Evolutionary conservation across 2,329 filamentous ascomycete species (phyloP), one percentile per base, ranked within the genome.

Genomic region (Aciculosporium take): DNA sequence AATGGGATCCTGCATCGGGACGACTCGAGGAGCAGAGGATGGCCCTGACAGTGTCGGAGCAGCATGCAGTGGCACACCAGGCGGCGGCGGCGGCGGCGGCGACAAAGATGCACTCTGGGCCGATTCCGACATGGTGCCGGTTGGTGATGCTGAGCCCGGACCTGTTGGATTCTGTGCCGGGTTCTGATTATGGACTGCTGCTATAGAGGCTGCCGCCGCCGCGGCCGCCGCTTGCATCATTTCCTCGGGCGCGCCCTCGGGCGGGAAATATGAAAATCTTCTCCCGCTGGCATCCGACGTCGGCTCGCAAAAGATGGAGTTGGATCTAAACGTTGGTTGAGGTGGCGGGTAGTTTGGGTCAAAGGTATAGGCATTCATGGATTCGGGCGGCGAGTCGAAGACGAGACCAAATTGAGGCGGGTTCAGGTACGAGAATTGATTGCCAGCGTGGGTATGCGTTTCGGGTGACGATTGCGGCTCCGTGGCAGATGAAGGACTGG

Each of bases 271-370:
- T 13, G 75, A 79, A 46, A 77, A 76, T 7, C 75, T 65, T 18
- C 76, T 68, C 7, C 75, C 74, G 31, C 62, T 66, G 7, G 62
- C 61, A 45, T 76, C 72, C 5, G 64, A 68, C 1, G 69, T 66
- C 5, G 76, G 75, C 43, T 72, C 74, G 48, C 69, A 64, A 56
- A 81, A 81, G 45, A 81, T 81, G 1, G 77, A 80, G 52, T 78
- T 78, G 8, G 76, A 79, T 40, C 77, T 68, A 57, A 81, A 81
- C 3, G 67, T 69, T 1, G 67, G 76, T 34, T 69, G 74, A 31
- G 61, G 50, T 43, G 61, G 55, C 45, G 64, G 50, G 41, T 62
- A 63, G 36, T 62, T 62, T 37, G 59, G 59, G 37, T 68, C 65
- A 37, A 67, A 64, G 15, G 57, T 58, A 45, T 63, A 70, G 5